A percentile compares a stretch with the other conserved stretches of the same genome.
Evolutionary conservation across 2,329 filamentous ascomycete genomes (phyloP).

Genomic region (Fusarium sp.): DNA sequence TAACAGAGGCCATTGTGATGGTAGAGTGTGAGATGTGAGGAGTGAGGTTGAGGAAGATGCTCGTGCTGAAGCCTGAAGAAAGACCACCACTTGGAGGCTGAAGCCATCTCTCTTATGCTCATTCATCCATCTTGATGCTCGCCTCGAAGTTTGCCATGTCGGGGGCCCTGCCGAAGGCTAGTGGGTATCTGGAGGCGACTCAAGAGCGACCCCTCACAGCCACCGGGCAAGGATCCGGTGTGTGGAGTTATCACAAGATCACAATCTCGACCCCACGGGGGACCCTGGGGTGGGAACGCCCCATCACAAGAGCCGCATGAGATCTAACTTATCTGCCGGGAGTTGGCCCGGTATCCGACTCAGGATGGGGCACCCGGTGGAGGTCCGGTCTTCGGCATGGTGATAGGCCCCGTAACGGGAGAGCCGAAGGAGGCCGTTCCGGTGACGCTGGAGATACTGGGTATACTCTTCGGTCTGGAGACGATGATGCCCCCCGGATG

Average conservation of each 20-base stretch:
- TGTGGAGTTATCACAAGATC: constrained; percentile 22
- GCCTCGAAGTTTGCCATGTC: constrained; percentile 8
- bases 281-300: background rate
- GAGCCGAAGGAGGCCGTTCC: background rate
- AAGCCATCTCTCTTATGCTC: constrained; percentile 35
- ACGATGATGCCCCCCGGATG: background rate
- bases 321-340: constrained; percentile 16
- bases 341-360: constrained; percentile 25
- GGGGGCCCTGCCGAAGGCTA: constrained; percentile 15
- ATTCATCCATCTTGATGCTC: constrained; percentile 2
- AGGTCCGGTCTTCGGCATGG: background rate
- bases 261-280: constrained; percentile 14
- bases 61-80: constrained; percentile 10
- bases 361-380: constrained; percentile 7
- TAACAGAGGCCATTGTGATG: constrained; percentile 34
- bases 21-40: background rate
- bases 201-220: constrained; percentile 21
- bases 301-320: constrained; percentile 8
- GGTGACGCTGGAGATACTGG: background rate
- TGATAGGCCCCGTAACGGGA: background rate
- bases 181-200: constrained; percentile 21
- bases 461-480: background rate
- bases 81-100: constrained; percentile 9
- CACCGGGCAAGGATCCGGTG: constrained; percentile 20
- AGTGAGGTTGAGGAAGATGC: background rate